phyloP scores from a whole-genome alignment of 768 basidiomycete genomes.

The Tricholoma hemisulphureum region DNA sequence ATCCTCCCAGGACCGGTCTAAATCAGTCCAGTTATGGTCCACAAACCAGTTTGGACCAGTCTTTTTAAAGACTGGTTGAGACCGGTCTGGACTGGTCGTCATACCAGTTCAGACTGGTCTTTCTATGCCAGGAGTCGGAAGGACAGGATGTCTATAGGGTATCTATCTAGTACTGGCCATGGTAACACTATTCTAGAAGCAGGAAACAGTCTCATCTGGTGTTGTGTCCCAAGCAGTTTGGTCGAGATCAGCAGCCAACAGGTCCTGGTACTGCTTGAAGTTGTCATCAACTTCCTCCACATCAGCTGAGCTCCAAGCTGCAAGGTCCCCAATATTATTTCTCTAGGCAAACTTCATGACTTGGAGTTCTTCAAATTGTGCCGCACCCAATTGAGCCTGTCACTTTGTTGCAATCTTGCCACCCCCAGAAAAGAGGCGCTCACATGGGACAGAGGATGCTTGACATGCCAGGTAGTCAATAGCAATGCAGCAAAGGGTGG shows the following conservation, averaged over 20 bases:
- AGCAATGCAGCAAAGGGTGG: neutral
- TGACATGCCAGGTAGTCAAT: neutral
- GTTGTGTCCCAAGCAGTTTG: neutral
- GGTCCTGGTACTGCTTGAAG: no score
- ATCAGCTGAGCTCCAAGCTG: neutral
- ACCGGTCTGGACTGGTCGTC: neutral
- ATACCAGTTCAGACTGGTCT: neutral
- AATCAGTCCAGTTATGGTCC: neutral
- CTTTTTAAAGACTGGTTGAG: neutral
- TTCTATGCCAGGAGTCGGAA: no score
- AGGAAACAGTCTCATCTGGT: neutral
- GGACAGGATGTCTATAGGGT: no score
- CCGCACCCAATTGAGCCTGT: no score
- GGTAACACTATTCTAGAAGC: neutral
- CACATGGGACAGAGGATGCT: neutral
- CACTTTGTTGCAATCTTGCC: no score
- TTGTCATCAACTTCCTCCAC: neutral
- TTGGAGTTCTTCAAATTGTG: no score
- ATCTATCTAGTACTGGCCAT: no score
- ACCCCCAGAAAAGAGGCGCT: neutral
- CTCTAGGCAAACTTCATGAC: neutral
- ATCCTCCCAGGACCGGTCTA: neutral
- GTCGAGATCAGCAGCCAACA: neutral
- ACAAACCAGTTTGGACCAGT: neutral
- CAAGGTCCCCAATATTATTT: neutral